Percentiles rank a stretch among this genome's conserved stretches.
Conservation (phyloP, 805 yeast genomes). For the Metschnikowia vanudenii region DNA sequence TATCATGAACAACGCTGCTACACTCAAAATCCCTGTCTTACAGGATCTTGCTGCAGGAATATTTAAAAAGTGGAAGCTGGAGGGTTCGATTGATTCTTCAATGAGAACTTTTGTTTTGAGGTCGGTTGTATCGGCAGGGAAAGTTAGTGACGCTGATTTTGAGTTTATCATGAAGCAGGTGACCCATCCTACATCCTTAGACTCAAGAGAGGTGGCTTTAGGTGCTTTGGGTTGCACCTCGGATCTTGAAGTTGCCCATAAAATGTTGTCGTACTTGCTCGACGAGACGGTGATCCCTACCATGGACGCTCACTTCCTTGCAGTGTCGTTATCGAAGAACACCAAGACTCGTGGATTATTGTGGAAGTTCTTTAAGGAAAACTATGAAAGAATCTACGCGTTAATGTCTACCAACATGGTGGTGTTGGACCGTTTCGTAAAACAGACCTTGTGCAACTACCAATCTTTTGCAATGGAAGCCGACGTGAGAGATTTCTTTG, state of each 20-base stretch:
- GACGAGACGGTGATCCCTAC: conserved; percentile 47
- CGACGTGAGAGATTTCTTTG: conserved; percentile 46
- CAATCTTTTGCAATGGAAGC: conserved; percentile 12
- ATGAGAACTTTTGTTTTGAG: conserved; percentile 43
- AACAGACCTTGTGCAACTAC: conserved; percentile 38
- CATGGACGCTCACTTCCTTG: conserved; percentile 60
- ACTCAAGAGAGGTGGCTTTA: conserved; percentile 57
- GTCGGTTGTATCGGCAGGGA: conserved; percentile 40
- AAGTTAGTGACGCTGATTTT: conserved; percentile 33
- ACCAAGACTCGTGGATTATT: conserved; percentile 39
- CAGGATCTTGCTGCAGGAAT: conserved; percentile 33
- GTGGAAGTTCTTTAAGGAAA: conserved; percentile 50
- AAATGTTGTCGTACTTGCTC: conserved; percentile 40
- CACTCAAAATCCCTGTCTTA: conserved; percentile 37
- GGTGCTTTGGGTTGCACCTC: conserved; percentile 51
- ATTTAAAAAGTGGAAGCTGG: conserved; percentile 26
- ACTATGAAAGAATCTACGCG: conserved; percentile 45
- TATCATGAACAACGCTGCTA: conserved; percentile 42
- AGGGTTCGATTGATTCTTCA: conserved; percentile 40
- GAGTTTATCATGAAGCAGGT: conserved; percentile 47
- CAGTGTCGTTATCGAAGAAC: conserved; percentile 47
- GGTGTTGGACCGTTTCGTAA: conserved; percentile 48
- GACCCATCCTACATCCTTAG: conserved; percentile 50
- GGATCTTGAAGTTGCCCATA: conserved; percentile 32
- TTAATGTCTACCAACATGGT: conserved; percentile 51